These are phyloP conservation scores for Papiliotrema terrestris DNA, from an alignment of 1,284 basidiomycete species.

Conservation along the genomic window DNA sequence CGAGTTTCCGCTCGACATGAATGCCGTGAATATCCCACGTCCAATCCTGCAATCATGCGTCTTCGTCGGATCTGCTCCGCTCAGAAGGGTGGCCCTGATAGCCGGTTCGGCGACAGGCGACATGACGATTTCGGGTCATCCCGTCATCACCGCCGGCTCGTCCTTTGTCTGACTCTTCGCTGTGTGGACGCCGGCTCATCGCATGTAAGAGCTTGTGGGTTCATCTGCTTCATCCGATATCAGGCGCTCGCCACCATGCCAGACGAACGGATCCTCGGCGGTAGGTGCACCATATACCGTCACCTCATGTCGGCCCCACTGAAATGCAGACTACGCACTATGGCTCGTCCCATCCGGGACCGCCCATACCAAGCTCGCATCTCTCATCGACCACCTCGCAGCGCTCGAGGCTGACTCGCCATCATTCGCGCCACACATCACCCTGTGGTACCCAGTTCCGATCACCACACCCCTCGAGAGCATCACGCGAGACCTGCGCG, in stretches of 20 bases:
- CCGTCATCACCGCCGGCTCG: no score
- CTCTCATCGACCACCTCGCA: conserved; percentile 17
- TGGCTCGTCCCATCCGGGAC: background rate
- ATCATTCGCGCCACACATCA: conserved; percentile 34
- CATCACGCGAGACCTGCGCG: background rate
- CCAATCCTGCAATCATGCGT: no score
- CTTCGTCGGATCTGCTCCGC: no score
- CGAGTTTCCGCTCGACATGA: no score
- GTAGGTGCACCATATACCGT: no score
- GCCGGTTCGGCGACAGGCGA: no score
- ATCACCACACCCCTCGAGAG: conserved; percentile 4
- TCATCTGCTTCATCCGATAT: background rate
- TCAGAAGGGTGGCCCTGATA: no score
- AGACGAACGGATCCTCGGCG: background rate
- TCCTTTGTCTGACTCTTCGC: no score
- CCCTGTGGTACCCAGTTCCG: conserved; percentile 25
- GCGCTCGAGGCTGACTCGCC: conserved; percentile 15
- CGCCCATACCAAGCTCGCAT: background rate
- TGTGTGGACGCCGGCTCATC: no score
- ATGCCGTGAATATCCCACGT: no score
- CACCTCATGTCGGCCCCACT: background rate
- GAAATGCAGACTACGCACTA: background rate
- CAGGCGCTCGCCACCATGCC: background rate
- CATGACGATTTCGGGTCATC: no score
- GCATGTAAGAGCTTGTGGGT: no score